These are phyloP conservation scores for Nasturtium officinale DNA, from an alignment of 345 rosid species.

Conservation along the genomic window DNA sequence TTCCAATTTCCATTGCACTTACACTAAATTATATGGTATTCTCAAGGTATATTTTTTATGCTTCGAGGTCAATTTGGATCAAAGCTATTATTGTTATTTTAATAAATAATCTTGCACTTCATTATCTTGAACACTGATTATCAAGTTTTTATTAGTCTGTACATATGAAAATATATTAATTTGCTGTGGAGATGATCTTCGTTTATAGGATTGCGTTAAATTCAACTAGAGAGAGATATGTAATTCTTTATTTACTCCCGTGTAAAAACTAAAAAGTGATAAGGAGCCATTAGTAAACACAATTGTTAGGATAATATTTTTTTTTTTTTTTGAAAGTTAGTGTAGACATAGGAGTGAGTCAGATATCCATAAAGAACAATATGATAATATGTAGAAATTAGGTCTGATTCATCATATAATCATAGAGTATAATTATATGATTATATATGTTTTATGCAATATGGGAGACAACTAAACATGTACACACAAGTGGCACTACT, in stretches of 20 bases:
- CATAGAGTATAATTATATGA: background rate
- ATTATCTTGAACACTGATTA: background rate
- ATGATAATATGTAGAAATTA: constrained; percentile 40
- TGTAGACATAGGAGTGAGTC: constrained; percentile 40
- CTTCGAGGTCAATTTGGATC: background rate
- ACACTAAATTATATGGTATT: too few species aligned
- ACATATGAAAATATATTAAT: background rate
- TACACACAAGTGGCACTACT: constrained; percentile 35
- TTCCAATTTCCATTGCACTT: background rate
- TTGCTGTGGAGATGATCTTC: too few species aligned
- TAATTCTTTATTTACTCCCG: background rate
- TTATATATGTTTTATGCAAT: constrained; percentile 22
- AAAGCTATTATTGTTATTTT: background rate
- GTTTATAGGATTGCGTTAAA: too few species aligned
- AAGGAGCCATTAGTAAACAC: constrained; percentile 25
- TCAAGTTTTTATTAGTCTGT: background rate
- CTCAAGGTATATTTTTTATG: too few species aligned
- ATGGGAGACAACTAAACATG: constrained; percentile 41
- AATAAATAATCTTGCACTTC: background rate
- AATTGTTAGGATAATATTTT: background rate
- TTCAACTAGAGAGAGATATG: background rate
- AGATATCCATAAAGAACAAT: constrained; percentile 41
- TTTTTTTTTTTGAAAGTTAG: constrained; percentile 24
- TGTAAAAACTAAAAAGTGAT: background rate
- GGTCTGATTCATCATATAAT: constrained; percentile 24